These are phyloP conservation scores for Leucocoprinus sp. DNA, from an alignment of 768 basidiomycete genomes.

Conservation along the genomic window DNA sequence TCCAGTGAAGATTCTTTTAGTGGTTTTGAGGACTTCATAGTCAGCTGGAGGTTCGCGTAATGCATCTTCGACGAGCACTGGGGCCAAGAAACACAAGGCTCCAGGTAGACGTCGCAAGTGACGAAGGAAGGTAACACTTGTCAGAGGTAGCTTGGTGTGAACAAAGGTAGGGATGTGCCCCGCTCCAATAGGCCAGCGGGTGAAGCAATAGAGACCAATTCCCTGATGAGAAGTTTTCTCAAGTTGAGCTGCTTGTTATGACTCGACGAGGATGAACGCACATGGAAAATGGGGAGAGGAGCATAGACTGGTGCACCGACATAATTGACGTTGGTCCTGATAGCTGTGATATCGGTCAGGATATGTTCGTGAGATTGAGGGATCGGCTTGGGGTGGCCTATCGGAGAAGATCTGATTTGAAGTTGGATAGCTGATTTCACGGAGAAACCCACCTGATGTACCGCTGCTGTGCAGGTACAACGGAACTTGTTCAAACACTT, in stretches of 20 bases:
- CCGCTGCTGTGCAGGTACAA: slow-evolving; percentile 12
- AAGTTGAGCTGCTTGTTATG: neutral
- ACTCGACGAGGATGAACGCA: neutral
- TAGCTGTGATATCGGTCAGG: slow-evolving; percentile 2
- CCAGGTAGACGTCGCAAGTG: slow-evolving; percentile 13
- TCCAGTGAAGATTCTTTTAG: slow-evolving; percentile 10
- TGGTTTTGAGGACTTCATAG: slow-evolving; percentile 8
- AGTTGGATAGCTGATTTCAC: no score
- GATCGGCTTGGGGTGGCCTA: slow-evolving; percentile 19
- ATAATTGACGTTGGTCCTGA: slow-evolving; percentile 4
- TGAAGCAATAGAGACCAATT: slow-evolving; percentile 12
- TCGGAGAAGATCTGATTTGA: neutral
- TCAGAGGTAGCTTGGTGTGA: slow-evolving; percentile 12
- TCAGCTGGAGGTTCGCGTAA: slow-evolving; percentile 7
- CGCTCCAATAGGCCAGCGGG: slow-evolving; percentile 11
- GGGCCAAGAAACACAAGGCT: slow-evolving; percentile 11
- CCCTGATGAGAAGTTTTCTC: slow-evolving; percentile 3
- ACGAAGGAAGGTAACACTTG: slow-evolving; percentile 10
- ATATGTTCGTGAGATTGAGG: slow-evolving; percentile 13
- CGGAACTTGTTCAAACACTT: slow-evolving; percentile 5
- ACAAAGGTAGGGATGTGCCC: slow-evolving; percentile 10
- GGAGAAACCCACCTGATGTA: slow-evolving; percentile 1
- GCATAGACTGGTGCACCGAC: slow-evolving; percentile 13
- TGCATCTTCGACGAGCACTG: slow-evolving; percentile 16
- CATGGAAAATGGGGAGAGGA: slow-evolving; percentile 18